These are phyloP conservation scores for Tubosaeta sp. DNA, from an alignment of 768 basidiomycete species.

Conservation along the genomic window DNA sequence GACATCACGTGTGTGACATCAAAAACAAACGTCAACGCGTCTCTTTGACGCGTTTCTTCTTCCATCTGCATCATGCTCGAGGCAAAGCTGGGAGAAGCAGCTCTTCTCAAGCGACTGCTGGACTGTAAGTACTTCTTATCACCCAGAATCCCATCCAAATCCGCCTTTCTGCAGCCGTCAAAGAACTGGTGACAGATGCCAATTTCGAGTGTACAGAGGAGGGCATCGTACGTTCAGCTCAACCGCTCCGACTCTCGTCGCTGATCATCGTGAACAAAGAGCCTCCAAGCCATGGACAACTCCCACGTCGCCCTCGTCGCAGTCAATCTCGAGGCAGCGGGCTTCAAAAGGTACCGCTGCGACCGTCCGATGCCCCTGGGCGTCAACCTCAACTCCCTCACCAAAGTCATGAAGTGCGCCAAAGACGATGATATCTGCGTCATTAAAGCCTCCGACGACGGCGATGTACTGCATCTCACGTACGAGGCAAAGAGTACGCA, in stretches of 20 bases:
- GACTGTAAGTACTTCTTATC: slow-evolving; percentile 60
- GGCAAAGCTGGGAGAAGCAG: slow-evolving; percentile 86
- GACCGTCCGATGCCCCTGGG: slow-evolving; percentile 93
- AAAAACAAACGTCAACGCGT: slow-evolving; percentile 32
- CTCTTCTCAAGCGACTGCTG: slow-evolving; percentile 85
- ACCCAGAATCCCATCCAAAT: not conserved
- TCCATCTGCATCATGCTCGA: slow-evolving; percentile 61
- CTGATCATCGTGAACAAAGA: slow-evolving; percentile 33
- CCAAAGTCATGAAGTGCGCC: slow-evolving; percentile 95
- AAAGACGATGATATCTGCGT: slow-evolving; percentile 93
- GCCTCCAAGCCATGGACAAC: slow-evolving; percentile 99
- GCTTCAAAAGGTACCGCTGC: slow-evolving; percentile 88
- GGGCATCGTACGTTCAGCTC: slow-evolving; percentile 61
- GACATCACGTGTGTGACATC: slow-evolving; percentile 26
- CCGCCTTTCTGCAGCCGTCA: slow-evolving; percentile 63
- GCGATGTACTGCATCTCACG: slow-evolving; percentile 79
- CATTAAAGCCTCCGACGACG: slow-evolving; percentile 87
- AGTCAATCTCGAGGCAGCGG: slow-evolving; percentile 71
- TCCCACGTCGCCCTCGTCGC: slow-evolving; percentile 97
- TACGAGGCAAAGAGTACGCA: slow-evolving; percentile 82
- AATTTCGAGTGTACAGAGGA: slow-evolving; percentile 98
- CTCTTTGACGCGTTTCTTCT: slow-evolving; percentile 16
- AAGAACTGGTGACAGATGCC: slow-evolving; percentile 95
- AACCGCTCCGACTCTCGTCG: not conserved
- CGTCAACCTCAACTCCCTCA: slow-evolving; percentile 80